Base-by-base conservation (phyloP, 441 rosid genomes). In the Gossypium aridum region DNA sequence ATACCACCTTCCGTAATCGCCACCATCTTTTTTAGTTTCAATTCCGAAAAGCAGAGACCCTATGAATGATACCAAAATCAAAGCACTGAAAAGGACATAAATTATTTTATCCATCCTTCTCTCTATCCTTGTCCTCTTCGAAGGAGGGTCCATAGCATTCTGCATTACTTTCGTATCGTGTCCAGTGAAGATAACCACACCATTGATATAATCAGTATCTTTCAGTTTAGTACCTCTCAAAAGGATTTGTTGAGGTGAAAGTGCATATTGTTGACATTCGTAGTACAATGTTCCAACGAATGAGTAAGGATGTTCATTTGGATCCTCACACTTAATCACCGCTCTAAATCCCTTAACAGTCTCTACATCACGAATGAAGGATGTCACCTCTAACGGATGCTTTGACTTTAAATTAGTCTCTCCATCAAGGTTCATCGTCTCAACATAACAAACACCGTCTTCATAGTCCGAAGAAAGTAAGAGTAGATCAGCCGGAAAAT, bases 161-260 rank as follows among this genome's bases (percentile, higher is more conserved):
- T 93, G 95, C 89, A 93, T 88, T 81, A 92, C 97, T 83, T 96
- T 96, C 0, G 99, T 93, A 71, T 96, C 99, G 51, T 90, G 97
- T 9, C 99, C 99, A 0, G 97, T 92, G 83, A 93, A 92, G 72
- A 96, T 83, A 75, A 96, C 97, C 17, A 86, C 97, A 2, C 98
- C 99, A 17, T 84, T 74, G 3, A 92, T 61, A 70, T 84, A 85
- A 13, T 93, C 97, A 0, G 94, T 92, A 75, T 93, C 93, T 69
- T 82, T 90, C 57, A 96, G 88, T 79, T 93, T 93, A 0, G 98
- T 93, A 74, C 90, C 99, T 78, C 98, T 87, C 73, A 96, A 78
- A 56, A 96, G 97, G 60, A 96, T 75, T 78, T 93, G 97, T 76
- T 89, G 88, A 3, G 89, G 93, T 31, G 92, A 87, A 26, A 96